Evolutionary conservation across 164 flowering plant genomes (phyloP).

Genomic region (Vitis riparia): DNA sequence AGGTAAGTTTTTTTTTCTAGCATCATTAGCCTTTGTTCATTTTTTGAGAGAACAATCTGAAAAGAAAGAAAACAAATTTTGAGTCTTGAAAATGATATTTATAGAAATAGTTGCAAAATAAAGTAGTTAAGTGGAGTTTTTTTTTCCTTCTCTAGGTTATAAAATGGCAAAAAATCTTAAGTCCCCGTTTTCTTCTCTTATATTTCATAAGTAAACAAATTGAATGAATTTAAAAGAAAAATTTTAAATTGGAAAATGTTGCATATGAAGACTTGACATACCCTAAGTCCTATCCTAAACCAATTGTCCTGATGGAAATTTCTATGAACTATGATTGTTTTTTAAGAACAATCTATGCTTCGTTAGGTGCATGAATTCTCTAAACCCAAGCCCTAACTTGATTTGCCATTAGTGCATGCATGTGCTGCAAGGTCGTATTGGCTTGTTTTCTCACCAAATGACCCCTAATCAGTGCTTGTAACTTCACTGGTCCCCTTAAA

Average conservation of each 20-base stretch:
- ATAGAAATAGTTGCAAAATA: too few species aligned
- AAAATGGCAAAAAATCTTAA: too few species aligned
- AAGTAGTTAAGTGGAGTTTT: too few species aligned
- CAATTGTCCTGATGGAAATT: neutral
- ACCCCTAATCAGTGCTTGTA: constrained; percentile 57
- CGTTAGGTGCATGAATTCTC: constrained; percentile 35
- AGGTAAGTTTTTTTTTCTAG: too few species aligned
- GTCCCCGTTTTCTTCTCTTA: too few species aligned
- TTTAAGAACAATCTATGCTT: constrained; percentile 7
- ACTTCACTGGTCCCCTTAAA: constrained; percentile 44
- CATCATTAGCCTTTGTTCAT: too few species aligned
- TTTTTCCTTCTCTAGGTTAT: too few species aligned
- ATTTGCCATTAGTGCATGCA: constrained; percentile 45
- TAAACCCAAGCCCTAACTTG: constrained; percentile 46
- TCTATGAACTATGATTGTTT: constrained; percentile 11
- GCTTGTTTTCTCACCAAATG: constrained; percentile 49
- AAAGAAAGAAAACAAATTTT: neutral
- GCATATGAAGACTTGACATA: neutral
- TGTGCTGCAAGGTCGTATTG: constrained; percentile 23
- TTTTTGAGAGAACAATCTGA: too few species aligned
- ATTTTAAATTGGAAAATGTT: too few species aligned
- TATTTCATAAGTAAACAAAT: too few species aligned
- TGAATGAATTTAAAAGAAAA: too few species aligned
- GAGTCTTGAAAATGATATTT: neutral
- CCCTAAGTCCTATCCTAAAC: neutral